Evolutionary conservation across 2,329 filamentous ascomycete genomes (phyloP).

Genomic region (Parastagonospora nodorum): DNA sequence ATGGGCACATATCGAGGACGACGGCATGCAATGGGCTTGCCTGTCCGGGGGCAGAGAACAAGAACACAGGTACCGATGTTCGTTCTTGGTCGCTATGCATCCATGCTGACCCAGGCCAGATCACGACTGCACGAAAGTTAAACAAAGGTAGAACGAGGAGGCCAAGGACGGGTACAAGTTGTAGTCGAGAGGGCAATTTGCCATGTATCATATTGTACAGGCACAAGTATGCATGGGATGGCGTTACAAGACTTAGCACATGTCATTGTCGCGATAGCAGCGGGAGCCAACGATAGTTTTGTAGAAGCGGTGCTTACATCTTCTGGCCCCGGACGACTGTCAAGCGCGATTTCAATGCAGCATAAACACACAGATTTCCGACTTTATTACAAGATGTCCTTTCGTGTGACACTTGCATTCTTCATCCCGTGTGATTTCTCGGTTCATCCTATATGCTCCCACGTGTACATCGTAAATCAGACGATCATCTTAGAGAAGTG

Average conservation of each 20-base stretch:
- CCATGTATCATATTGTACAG: conserved; percentile 37
- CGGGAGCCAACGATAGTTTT: too few relatives aligned
- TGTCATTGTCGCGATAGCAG: too few relatives aligned
- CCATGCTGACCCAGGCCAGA: conserved; percentile 11
- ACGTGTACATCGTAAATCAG: too few relatives aligned
- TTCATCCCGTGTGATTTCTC: too few relatives aligned
- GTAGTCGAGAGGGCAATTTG: conserved; percentile 17
- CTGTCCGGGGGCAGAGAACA: conserved; percentile 88
- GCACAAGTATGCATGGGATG: conserved; percentile 15
- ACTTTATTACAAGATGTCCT: too few relatives aligned
- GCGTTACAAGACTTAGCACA: conserved; percentile 1
- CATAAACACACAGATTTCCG: too few relatives aligned
- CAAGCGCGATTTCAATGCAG: too few relatives aligned
- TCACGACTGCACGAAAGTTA: conserved; percentile 3
- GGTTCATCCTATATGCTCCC: too few relatives aligned
- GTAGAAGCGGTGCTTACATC: too few relatives aligned
- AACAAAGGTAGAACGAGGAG: conserved; percentile 63
- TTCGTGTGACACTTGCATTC: too few relatives aligned
- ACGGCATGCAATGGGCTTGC: conserved; percentile 89
- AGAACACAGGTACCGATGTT: conserved; percentile 66
- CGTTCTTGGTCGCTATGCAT: not conserved
- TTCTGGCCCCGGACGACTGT: too few relatives aligned
- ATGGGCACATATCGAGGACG: conserved; percentile 89
- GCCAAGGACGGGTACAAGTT: conserved; percentile 38
- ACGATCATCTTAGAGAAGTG: too few relatives aligned